Evolutionary conservation across 2,329 filamentous ascomycete genomes (phyloP).

Genomic region (Lecanicillium sp.): DNA sequence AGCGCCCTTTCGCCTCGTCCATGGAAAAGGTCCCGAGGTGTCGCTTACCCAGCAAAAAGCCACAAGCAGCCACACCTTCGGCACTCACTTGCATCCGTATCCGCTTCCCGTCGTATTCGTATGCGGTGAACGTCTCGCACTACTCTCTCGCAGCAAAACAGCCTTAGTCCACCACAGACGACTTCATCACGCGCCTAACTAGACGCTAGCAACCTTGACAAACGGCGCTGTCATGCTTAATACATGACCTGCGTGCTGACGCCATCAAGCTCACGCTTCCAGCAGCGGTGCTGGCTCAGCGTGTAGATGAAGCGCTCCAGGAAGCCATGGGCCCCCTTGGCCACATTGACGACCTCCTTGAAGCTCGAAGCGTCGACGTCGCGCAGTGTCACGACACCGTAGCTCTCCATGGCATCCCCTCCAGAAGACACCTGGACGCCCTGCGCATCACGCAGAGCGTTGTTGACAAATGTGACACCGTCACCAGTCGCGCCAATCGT

Average conservation of each 20-base stretch:
- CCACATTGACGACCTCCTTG: constrained; percentile 53
- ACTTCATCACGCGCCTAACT: too few species aligned
- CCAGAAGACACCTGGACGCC: constrained; percentile 32
- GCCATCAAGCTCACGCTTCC: constrained; percentile 64
- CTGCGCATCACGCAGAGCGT: constrained; percentile 34
- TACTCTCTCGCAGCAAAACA: too few species aligned
- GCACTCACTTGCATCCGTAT: too few species aligned
- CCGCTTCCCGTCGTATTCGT: too few species aligned
- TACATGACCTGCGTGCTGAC: constrained; percentile 60
- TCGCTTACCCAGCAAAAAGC: too few species aligned
- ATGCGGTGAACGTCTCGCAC: too few species aligned
- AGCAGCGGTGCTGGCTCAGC: constrained; percentile 67
- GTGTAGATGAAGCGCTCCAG: constrained; percentile 61
- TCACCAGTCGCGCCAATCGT: constrained; percentile 69
- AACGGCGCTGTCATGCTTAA: constrained; percentile 32
- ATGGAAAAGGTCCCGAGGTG: too few species aligned
- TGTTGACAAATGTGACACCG: constrained; percentile 53
- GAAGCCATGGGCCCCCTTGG: constrained; percentile 61
- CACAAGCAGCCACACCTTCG: too few species aligned
- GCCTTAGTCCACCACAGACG: too few species aligned
- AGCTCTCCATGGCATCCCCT: constrained; percentile 50
- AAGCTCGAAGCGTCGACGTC: constrained; percentile 46
- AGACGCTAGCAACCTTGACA: too few species aligned
- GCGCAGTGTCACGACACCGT: constrained; percentile 66
- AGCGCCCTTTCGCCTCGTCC: too few species aligned